phyloP scores from a whole-genome alignment of 2,329 filamentous ascomycete species.

The Colletotrichum eleusines region DNA sequence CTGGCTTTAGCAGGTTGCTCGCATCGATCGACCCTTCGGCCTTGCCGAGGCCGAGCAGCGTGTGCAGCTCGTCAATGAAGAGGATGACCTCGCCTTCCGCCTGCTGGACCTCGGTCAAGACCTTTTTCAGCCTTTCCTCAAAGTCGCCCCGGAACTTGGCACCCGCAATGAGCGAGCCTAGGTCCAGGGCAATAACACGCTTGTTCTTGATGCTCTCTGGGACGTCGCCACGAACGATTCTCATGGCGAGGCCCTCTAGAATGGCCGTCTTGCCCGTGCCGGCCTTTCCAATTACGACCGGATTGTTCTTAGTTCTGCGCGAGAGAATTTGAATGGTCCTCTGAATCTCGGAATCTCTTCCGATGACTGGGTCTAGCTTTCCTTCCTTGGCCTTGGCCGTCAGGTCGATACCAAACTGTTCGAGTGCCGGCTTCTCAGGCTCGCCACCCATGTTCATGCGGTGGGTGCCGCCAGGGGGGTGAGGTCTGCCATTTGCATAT shows the following conservation, averaged over 20 bases:
- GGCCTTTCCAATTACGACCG: slow-evolving; percentile 90
- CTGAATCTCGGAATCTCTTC: slow-evolving; percentile 90
- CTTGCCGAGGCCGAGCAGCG: slow-evolving; percentile 90
- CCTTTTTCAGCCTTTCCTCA: slow-evolving; percentile 91
- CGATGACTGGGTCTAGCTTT: slow-evolving; percentile 96
- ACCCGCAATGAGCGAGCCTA: slow-evolving; percentile 93
- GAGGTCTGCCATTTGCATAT: slow-evolving; percentile 80
- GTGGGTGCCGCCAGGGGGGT: slow-evolving; percentile 92
- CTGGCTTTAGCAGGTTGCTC: slow-evolving; percentile 93
- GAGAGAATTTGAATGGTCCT: slow-evolving; percentile 95
- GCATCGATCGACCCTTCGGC: slow-evolving; percentile 97
- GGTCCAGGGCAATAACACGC: slow-evolving; percentile 85
- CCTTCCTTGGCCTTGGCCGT: slow-evolving; percentile 87
- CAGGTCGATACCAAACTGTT: slow-evolving; percentile 91
- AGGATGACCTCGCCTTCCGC: slow-evolving; percentile 91
- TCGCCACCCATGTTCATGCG: slow-evolving; percentile 87
- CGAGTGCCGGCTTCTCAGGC: slow-evolving; percentile 85
- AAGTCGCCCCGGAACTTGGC: slow-evolving; percentile 97
- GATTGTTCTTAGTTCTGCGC: slow-evolving; percentile 94
- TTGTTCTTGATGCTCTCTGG: slow-evolving; percentile 98
- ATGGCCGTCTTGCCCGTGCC: slow-evolving; percentile 96
- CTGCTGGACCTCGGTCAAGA: slow-evolving; percentile 90
- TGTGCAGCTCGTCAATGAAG: slow-evolving; percentile 96
- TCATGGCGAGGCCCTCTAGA: slow-evolving; percentile 87
- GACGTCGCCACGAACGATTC: slow-evolving; percentile 92